phyloP scores from a whole-genome alignment of 2,329 filamentous ascomycete genomes.

The Neopestalotiopsis rosae region DNA sequence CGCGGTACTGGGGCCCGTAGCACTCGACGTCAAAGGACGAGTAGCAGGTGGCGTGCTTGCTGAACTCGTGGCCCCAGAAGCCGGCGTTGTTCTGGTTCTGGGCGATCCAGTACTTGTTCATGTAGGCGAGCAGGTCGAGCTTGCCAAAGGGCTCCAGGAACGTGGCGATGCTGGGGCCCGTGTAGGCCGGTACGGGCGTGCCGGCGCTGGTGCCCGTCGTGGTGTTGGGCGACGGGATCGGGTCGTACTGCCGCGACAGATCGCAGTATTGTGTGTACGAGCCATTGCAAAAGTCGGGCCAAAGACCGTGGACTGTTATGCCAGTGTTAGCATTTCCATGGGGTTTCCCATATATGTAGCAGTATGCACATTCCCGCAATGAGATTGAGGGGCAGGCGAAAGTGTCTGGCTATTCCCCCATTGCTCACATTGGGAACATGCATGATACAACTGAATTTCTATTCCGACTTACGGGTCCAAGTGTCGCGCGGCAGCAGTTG shows the following conservation, averaged over 20 bases:
- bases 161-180: slow-evolving; percentile 59
- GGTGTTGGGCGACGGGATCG: slow-evolving; percentile 64
- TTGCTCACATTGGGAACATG: not conserved
- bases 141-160: slow-evolving; percentile 64
- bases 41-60: slow-evolving; percentile 72
- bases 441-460: not conserved
- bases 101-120: slow-evolving; percentile 70
- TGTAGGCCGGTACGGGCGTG: slow-evolving; percentile 61
- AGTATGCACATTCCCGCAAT: not conserved
- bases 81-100: slow-evolving; percentile 59
- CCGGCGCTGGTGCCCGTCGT: slow-evolving; percentile 61
- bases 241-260: slow-evolving; percentile 67
- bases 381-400: not conserved
- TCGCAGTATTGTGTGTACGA: slow-evolving; percentile 73
- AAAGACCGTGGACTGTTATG: slow-evolving; percentile 6
- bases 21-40: slow-evolving; percentile 69
- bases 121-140: slow-evolving; percentile 66
- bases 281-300: slow-evolving; percentile 53
- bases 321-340: not conserved
- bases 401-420: not conserved
- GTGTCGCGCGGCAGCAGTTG: slow-evolving; percentile 62
- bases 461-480: slow-evolving; percentile 48
- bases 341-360: not conserved
- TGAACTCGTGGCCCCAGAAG: slow-evolving; percentile 73
- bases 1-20: slow-evolving; percentile 62